Conservation (phyloP, 2,329 filamentous ascomycete species). For the Sclerotinia nivalis region DNA sequence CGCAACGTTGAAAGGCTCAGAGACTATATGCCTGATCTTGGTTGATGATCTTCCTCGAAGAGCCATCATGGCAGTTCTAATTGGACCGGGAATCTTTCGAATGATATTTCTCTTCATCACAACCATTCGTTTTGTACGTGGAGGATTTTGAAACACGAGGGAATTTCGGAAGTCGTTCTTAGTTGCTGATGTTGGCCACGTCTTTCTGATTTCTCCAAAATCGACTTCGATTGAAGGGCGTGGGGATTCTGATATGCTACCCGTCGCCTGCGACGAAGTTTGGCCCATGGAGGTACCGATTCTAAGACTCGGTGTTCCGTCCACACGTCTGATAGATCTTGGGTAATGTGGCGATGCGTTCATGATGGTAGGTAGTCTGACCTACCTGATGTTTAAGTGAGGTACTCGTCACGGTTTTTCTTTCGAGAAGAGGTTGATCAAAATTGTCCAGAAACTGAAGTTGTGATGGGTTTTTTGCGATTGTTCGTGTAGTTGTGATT, state of each 20-base stretch:
- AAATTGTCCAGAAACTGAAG: not conserved
- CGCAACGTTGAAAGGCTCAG: not conserved
- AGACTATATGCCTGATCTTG: not conserved
- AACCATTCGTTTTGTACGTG: not conserved
- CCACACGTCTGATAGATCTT: not conserved
- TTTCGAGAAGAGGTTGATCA: not conserved
- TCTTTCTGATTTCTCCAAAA: not conserved
- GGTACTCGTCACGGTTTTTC: not conserved
- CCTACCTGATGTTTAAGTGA: not conserved
- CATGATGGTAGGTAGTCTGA: not conserved
- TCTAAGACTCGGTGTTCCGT: not conserved
- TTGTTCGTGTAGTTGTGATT: not conserved
- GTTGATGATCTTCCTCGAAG: not conserved
- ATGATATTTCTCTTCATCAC: slow-evolving; percentile 6
- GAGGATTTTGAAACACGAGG: not conserved
- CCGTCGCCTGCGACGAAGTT: not conserved
- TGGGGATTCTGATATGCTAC: not conserved
- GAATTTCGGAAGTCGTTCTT: not conserved
- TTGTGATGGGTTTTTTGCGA: not conserved
- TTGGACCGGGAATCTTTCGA: not conserved
- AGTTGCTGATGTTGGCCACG: not conserved
- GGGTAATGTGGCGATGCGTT: not conserved
- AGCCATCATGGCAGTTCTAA: not conserved
- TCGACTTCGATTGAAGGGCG: not conserved
- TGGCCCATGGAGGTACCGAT: not conserved